phyloP scores from a whole-genome alignment of 495 filamentous ascomycete genomes.

The Penicillium daleae region DNA sequence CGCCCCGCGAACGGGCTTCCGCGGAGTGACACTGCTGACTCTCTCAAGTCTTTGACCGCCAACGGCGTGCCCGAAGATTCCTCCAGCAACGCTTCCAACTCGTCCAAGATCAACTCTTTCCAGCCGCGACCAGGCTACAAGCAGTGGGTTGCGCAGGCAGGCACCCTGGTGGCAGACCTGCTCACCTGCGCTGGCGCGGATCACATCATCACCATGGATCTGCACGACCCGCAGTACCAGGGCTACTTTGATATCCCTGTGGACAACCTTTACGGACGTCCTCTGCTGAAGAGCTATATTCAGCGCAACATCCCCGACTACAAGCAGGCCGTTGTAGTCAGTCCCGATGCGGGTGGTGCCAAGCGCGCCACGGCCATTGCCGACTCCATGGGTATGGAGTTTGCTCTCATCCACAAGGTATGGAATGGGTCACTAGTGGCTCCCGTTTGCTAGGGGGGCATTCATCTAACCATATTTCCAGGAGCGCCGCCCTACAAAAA shows the following conservation, averaged over 20 bases:
- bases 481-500: slow-evolving; percentile 95
- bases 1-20: slow-evolving; percentile 44
- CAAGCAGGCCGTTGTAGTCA: slow-evolving; percentile 88
- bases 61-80: slow-evolving; percentile 52
- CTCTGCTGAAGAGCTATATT: slow-evolving; percentile 88
- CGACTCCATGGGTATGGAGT: slow-evolving; percentile 87
- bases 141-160: slow-evolving; percentile 97
- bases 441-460: slow-evolving; percentile 8
- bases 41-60: slow-evolving; percentile 51
- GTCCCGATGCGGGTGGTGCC: slow-evolving; percentile 93
- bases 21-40: slow-evolving; percentile 67
- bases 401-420: slow-evolving; percentile 98
- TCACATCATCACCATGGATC: slow-evolving; percentile 93
- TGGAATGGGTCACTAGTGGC: slow-evolving; percentile 28
- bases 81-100: slow-evolving; percentile 53
- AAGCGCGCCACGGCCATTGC: slow-evolving; percentile 98
- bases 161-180: slow-evolving; percentile 91
- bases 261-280: slow-evolving; percentile 91
- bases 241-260: slow-evolving; percentile 99
- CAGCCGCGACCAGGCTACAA: slow-evolving; percentile 89
- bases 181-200: slow-evolving; percentile 95
- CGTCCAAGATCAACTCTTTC: slow-evolving; percentile 60
- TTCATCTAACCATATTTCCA: slow-evolving; percentile 41
- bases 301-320: slow-evolving; percentile 83
- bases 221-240: slow-evolving; percentile 98